Conservation (phyloP, 441 rosid genomes). For the Breynia disticha region DNA sequence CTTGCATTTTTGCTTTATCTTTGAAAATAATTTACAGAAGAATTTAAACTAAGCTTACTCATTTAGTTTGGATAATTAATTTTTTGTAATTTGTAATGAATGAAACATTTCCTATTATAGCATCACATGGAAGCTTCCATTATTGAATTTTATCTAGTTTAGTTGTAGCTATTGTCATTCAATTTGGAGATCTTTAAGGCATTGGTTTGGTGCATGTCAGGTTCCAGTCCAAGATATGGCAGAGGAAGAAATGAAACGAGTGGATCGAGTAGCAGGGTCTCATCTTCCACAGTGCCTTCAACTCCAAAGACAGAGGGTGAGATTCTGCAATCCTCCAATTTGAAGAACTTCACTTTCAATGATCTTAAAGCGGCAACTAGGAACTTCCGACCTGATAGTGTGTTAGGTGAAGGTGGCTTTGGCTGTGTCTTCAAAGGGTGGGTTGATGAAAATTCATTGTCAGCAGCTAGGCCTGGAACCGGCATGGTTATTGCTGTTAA, state of each 20-base stretch:
- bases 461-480: constrained; percentile 56
- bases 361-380: constrained; percentile 74
- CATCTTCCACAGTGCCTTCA: constrained; percentile 36
- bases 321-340: constrained; percentile 53
- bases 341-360: constrained; percentile 54
- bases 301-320: constrained; percentile 74
- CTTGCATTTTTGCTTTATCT: too few species aligned
- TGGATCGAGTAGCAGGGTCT: constrained; percentile 46
- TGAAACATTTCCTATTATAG: too few species aligned
- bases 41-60: too few species aligned
- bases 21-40: too few species aligned
- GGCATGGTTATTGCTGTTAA: constrained; percentile 80
- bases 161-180: neutral
- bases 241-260: constrained; percentile 34
- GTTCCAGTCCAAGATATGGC: constrained; percentile 24
- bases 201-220: constrained; percentile 19
- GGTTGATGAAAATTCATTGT: constrained; percentile 64
- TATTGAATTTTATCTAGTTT: neutral
- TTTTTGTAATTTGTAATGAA: too few species aligned
- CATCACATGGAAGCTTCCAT: neutral
- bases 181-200: neutral
- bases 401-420: constrained; percentile 97
- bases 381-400: constrained; percentile 82
- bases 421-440: constrained; percentile 90
- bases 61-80: too few species aligned